Percentiles rank a stretch among this genome's conserved stretches.
phyloP scores from a whole-genome alignment of 306 rosid species.

The Quercus aquifolioides region DNA sequence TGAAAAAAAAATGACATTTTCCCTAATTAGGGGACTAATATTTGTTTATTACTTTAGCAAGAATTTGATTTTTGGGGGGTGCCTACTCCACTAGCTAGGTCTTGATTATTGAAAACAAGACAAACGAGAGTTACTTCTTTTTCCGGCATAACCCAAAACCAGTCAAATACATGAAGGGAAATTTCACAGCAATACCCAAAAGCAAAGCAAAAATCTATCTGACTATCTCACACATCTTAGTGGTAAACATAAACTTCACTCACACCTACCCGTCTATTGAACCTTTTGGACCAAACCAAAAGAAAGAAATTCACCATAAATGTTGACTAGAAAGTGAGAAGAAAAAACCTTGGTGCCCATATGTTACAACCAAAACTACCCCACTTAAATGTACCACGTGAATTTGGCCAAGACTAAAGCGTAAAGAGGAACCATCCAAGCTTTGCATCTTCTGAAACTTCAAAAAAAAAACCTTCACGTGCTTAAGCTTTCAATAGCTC shows the following conservation, averaged over 20 bases:
- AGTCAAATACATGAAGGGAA: not conserved
- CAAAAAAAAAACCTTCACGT: conserved; percentile 17
- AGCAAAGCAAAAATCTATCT: not conserved
- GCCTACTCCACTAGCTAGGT: not conserved
- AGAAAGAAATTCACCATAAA: not conserved
- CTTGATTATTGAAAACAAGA: not conserved
- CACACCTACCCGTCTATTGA: not conserved
- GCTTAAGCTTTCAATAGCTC: not conserved
- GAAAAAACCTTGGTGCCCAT: no score
- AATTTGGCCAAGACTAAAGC: not conserved
- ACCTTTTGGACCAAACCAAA: conserved; percentile 4
- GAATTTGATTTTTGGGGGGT: not conserved
- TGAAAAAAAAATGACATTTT: no score
- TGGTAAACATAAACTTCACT: not conserved
- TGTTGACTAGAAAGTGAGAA: conserved; percentile 13
- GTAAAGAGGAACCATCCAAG: conserved; percentile 23
- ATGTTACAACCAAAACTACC: not conserved
- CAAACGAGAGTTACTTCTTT: not conserved
- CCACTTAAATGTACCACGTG: not conserved
- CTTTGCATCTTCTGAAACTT: not conserved
- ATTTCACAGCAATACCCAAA: conserved; percentile 15
- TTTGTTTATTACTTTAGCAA: no score
- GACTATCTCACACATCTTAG: not conserved
- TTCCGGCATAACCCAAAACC: not conserved
- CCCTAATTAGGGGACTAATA: no score